Evolutionary conservation across 1,139 yeast genomes (phyloP), one percentile per base, ranked within the genome.

Genomic region (Scheffersomyces illinoinensis): DNA sequence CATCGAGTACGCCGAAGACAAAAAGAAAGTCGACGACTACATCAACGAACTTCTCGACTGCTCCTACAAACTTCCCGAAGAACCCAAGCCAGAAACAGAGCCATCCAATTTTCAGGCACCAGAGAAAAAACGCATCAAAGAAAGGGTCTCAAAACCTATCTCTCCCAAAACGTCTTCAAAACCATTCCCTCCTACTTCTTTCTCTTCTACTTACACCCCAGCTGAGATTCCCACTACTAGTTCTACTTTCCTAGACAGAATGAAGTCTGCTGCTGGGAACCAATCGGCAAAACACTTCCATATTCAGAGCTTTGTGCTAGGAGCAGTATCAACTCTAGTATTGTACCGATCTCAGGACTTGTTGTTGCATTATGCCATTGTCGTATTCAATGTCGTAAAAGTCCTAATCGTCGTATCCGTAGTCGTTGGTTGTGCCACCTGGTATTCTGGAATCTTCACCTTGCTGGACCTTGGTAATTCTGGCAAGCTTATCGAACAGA

Each of bases 261-360:
- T 48, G 51, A 48, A 48, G 51, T n/a, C 17, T 24, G 51, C 51
- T 24, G 24, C 4, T 48, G 26, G 26, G 19, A 20, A 20, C 54
- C 54, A 54, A 23, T 53, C 55, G 24, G 18, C 47, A 48, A 60
- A 56, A 48, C 58, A 57, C 54, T 70, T 76, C 61, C 78, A 76
- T 58, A 56, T 67, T 12, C 78, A 76, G 10, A 77, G 82, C 60
- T 78, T 73, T 58, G 65, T 65, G 1, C 58, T 72, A n/a, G 83
- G 83, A 0, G 59, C 72, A 39, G 56, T 67, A 2, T 53, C 73
- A 3, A 72, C 76, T 2, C 59, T 70, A 14, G 56, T 67, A 4
- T 60, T 71, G 33, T 69, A 65, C 54, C 59, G 63, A 21, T 62
- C 68, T 56, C 69, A 67, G 50, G 76, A 76, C 7, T 58, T 63